These are phyloP conservation scores for Rosa persica DNA, from an alignment of 306 rosid genomes.

Conservation along the genomic window DNA sequence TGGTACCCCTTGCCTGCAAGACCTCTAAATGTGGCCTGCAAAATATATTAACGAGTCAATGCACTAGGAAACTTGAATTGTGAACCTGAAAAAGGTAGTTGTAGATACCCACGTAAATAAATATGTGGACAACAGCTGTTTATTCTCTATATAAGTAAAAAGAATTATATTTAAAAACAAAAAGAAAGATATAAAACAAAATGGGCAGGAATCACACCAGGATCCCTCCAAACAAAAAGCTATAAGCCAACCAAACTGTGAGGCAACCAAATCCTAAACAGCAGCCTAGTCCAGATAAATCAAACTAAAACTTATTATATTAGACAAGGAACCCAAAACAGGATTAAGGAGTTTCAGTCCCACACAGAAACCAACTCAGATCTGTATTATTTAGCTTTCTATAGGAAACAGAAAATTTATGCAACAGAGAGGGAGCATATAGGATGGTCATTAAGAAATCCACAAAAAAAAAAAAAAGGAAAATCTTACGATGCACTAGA, in stretches of 20 bases:
- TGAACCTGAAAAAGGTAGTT: slow-evolving; percentile 12
- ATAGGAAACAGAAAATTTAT: not conserved
- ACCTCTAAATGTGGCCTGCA: slow-evolving; percentile 85
- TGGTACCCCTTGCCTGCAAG: slow-evolving; percentile 95
- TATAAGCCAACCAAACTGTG: not conserved
- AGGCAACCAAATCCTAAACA: not conserved
- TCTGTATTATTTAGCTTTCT: not conserved
- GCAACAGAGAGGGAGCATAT: not conserved
- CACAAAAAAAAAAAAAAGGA: not conserved
- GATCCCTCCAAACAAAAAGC: not conserved
- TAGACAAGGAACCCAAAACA: not conserved
- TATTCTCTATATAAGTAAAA: not conserved
- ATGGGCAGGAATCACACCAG: not conserved
- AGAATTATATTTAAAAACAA: not conserved
- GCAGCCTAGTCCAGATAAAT: not conserved
- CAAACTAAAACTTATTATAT: not conserved
- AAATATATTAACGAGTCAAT: slow-evolving; percentile 6
- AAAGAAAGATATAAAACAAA: not conserved
- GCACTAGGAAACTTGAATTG: not conserved
- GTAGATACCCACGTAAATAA: not conserved
- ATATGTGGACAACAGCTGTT: not conserved
- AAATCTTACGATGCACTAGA: not conserved
- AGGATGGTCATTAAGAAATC: not conserved
- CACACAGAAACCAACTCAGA: not conserved
- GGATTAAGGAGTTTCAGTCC: not conserved